Evolutionary conservation across 2,329 filamentous ascomycete genomes (phyloP).

Genomic region (Alternaria arbusti): DNA sequence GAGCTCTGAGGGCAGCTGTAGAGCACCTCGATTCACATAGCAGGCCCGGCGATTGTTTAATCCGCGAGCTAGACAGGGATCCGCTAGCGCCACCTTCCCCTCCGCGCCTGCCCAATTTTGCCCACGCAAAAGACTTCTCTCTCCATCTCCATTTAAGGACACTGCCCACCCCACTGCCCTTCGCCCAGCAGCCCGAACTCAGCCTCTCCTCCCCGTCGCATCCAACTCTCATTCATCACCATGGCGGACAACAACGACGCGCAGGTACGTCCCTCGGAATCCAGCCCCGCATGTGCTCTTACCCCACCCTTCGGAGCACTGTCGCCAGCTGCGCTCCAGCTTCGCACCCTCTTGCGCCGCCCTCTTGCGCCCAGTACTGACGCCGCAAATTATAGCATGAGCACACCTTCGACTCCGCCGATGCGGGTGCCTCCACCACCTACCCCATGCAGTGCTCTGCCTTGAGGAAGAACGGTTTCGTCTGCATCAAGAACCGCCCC

Average conservation of each 20-base stretch:
- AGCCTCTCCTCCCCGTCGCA: conserved; percentile 44
- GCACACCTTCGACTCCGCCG: conserved; percentile 86
- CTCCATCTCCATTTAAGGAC: conserved; percentile 36
- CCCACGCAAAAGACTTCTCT: conserved; percentile 33
- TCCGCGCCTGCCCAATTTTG: conserved; percentile 33
- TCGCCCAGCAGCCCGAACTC: conserved; percentile 32
- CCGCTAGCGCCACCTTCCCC: conserved; percentile 33
- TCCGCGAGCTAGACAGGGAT: conserved; percentile 31
- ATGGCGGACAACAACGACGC: conserved; percentile 69
- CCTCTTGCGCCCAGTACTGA: conserved; percentile 22
- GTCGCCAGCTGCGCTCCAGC: conserved; percentile 41
- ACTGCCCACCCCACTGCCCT: conserved; percentile 36
- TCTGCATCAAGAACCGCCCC: conserved; percentile 97
- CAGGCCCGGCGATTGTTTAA: conserved; percentile 21
- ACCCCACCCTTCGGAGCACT: conserved; percentile 48
- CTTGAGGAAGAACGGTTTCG: conserved; percentile 98
- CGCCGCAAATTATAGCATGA: conserved; percentile 53
- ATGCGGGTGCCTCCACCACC: conserved; percentile 94
- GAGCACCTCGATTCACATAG: not conserved
- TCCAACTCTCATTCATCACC: conserved; percentile 54
- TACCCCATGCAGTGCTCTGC: conserved; percentile 99
- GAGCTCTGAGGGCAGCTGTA: not conserved
- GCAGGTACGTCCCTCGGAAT: conserved; percentile 59
- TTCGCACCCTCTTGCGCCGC: conserved; percentile 12
- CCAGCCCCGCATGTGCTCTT: conserved; percentile 33